These are phyloP conservation scores for Epichloe gansuensis DNA, from an alignment of 2,329 filamentous ascomycete genomes.

Conservation along the genomic window DNA sequence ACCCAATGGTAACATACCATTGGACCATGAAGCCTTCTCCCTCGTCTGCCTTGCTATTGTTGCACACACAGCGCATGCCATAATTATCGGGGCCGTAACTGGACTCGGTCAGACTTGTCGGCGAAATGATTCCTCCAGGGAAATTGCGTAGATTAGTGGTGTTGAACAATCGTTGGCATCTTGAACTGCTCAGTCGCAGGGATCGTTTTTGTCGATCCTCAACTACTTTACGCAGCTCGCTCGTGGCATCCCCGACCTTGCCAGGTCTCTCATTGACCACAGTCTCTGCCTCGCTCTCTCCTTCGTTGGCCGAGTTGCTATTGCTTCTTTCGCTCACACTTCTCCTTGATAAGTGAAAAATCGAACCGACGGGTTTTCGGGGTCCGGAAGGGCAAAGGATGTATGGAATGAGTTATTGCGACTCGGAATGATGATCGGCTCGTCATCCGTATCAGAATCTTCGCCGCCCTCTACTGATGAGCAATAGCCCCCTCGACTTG, in stretches of 20 bases:
- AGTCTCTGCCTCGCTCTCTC: constrained; percentile 49
- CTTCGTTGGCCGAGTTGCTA: constrained; percentile 27
- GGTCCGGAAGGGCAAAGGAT: constrained; percentile 46
- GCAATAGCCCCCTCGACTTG: constrained; percentile 25
- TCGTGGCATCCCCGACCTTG: constrained; percentile 43
- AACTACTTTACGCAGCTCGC: constrained; percentile 46
- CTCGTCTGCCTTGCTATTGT: constrained; percentile 29
- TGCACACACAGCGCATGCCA: constrained; percentile 46
- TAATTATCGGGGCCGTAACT: constrained; percentile 30
- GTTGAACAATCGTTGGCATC: constrained; percentile 21
- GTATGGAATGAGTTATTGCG: constrained; percentile 38
- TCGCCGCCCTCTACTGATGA: constrained; percentile 32
- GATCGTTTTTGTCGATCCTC: constrained; percentile 36
- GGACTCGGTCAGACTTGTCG: constrained; percentile 37
- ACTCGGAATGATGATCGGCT: constrained; percentile 53
- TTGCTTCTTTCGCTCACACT: constrained; percentile 39
- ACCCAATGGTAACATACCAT: constrained; percentile 34
- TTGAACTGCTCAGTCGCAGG: constrained; percentile 19
- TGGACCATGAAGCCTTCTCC: constrained; percentile 48
- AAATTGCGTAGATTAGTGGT: constrained; percentile 23
- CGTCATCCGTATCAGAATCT: constrained; percentile 49
- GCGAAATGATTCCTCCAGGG: constrained; percentile 33
- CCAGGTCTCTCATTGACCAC: constrained; percentile 34
- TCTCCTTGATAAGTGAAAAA: constrained; percentile 34
- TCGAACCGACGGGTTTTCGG: constrained; percentile 36